Percentiles rank a stretch among this genome's conserved stretches.
Conservation (phyloP, 1,284 basidiomycete genomes). For the Moesziomyces globuligerus region DNA sequence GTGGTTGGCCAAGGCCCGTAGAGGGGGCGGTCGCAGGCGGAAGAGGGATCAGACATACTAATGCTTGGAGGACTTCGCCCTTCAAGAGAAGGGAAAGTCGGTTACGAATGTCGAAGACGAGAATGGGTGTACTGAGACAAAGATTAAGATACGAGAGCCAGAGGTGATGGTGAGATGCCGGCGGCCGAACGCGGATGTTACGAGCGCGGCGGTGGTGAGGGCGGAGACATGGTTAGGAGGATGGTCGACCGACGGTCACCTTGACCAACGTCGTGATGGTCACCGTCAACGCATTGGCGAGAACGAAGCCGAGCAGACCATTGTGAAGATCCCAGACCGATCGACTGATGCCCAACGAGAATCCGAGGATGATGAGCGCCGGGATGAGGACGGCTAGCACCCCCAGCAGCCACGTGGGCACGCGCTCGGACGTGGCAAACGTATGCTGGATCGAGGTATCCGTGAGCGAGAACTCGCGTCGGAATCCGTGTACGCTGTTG, state of each 20-base stretch:
- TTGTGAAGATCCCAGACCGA: slow-evolving; percentile 90
- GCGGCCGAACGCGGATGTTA: too few species aligned
- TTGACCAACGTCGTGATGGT: slow-evolving; percentile 86
- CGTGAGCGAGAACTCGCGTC: slow-evolving; percentile 70
- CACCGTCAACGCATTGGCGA: slow-evolving; percentile 80
- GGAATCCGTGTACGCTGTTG: slow-evolving; percentile 80
- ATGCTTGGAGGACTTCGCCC: too few species aligned
- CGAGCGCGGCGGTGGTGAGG: too few species aligned
- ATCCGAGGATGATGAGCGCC: slow-evolving; percentile 72
- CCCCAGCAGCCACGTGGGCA: slow-evolving; percentile 74
- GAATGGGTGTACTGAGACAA: too few species aligned
- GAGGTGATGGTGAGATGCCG: too few species aligned
- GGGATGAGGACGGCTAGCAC: slow-evolving; percentile 63
- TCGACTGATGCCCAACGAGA: slow-evolving; percentile 78
- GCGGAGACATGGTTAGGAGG: too few species aligned
- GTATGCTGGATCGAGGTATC: slow-evolving; percentile 75
- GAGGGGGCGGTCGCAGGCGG: too few species aligned
- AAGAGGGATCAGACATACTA: too few species aligned
- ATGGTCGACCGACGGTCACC: slow-evolving; percentile 81
- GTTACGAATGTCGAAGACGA: too few species aligned
- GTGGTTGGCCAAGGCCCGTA: too few species aligned
- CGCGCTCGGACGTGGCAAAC: slow-evolving; percentile 82
- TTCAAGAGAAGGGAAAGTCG: too few species aligned
- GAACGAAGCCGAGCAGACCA: slow-evolving; percentile 78
- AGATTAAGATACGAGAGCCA: too few species aligned